phyloP scores from a whole-genome alignment of 345 rosid species.

The Odontarrhena argentea region DNA sequence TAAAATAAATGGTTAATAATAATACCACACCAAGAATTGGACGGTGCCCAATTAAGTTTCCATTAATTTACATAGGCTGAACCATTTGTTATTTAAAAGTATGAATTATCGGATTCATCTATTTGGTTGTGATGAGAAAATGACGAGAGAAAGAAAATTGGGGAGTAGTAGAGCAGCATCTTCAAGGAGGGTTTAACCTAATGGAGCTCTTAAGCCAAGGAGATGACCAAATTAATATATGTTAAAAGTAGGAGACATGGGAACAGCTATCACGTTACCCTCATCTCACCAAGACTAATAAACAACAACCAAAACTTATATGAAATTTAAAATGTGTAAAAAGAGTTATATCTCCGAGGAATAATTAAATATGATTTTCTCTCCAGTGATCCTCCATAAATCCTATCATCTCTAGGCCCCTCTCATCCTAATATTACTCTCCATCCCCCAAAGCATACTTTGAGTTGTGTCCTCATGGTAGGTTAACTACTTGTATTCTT shows the following conservation, averaged over 20 bases:
- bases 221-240: slow-evolving; percentile 47
- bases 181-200: slow-evolving; percentile 50
- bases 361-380: slow-evolving; percentile 47
- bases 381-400: slow-evolving; percentile 67
- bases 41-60: slow-evolving; percentile 14
- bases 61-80: no score
- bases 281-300: slow-evolving; percentile 30
- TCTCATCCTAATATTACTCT: slow-evolving; percentile 37
- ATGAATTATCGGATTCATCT: background rate
- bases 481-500: slow-evolving; percentile 30
- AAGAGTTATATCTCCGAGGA: slow-evolving; percentile 51
- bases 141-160: background rate
- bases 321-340: slow-evolving; percentile 31
- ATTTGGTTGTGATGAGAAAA: slow-evolving; percentile 11
- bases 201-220: slow-evolving; percentile 74
- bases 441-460: slow-evolving; percentile 35
- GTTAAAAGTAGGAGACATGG: slow-evolving; percentile 77
- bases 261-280: slow-evolving; percentile 90
- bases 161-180: slow-evolving; percentile 34
- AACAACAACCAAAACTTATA: slow-evolving; percentile 31
- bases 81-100: background rate
- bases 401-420: slow-evolving; percentile 49
- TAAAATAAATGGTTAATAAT: slow-evolving; percentile 22
- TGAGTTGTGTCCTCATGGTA: slow-evolving; percentile 56
- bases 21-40: slow-evolving; percentile 24